Evolutionary conservation across 371 early-diverging fungal species (phyloP).

Genomic region (Chytridium lagenaria): DNA sequence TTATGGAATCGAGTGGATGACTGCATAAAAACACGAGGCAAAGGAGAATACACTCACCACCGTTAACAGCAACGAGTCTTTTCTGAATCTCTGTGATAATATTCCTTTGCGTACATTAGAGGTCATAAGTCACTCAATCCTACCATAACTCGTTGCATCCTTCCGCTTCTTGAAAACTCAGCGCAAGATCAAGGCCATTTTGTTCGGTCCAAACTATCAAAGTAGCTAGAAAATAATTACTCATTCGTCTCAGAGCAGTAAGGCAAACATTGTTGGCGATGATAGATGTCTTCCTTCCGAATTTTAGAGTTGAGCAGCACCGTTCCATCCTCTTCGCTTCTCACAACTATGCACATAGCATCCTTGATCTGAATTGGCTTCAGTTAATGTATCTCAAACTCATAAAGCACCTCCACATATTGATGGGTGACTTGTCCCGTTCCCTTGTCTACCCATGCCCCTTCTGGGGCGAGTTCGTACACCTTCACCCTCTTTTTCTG

Average conservation of each 20-base stretch:
- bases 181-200: constrained; percentile 76
- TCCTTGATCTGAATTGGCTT: constrained; percentile 52
- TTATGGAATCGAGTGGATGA: too few species aligned
- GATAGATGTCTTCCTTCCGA: constrained; percentile 68
- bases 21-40: too few species aligned
- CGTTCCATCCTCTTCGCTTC: constrained; percentile 69
- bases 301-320: constrained; percentile 71
- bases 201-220: constrained; percentile 93
- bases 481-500: constrained; percentile 69
- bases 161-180: constrained; percentile 87
- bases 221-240: constrained; percentile 63
- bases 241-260: too few species aligned
- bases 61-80: constrained; percentile 37
- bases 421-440: constrained; percentile 66
- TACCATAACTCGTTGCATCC: constrained; percentile 86
- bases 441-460: constrained; percentile 82
- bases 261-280: constrained; percentile 73
- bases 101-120: constrained; percentile 30
- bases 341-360: constrained; percentile 60
- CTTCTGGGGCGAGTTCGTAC: constrained; percentile 70
- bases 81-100: constrained; percentile 38
- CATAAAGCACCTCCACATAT: constrained; percentile 43
- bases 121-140: constrained; percentile 24
- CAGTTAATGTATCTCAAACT: too few species aligned
- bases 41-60: too few species aligned